A percentile compares a stretch with the other conserved stretches of the same genome.
phyloP scores from a whole-genome alignment of 2,329 filamentous ascomycete genomes.

The Ascocoryne sarcoides region DNA sequence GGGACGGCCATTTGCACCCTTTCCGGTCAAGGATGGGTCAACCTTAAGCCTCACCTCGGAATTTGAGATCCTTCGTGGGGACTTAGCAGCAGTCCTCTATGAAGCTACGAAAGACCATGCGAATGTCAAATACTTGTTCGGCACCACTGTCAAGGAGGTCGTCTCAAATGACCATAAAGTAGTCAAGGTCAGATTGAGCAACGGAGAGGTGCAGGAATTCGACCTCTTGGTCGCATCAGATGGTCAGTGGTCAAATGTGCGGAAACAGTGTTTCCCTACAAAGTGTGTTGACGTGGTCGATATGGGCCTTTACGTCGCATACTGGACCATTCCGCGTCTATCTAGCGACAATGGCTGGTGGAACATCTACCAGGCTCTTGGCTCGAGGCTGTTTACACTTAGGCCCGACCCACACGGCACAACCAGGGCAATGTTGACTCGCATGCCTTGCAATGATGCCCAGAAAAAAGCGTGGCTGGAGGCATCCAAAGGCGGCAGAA shows the following conservation, averaged over 20 bases:
- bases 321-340: conserved; percentile 21
- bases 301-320: conserved; percentile 27
- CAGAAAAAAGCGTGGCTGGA: conserved; percentile 9
- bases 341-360: conserved; percentile 7
- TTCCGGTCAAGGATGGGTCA: conserved; percentile 27
- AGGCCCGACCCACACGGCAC: conserved; percentile 4
- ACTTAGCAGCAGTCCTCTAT: conserved; percentile 33
- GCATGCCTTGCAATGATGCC: background rate
- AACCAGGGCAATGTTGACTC: conserved; percentile 3
- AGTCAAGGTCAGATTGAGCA: conserved; percentile 34
- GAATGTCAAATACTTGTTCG: conserved; percentile 27
- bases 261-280: conserved; percentile 31
- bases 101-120: conserved; percentile 26
- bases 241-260: conserved; percentile 41
- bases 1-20: conserved; percentile 20
- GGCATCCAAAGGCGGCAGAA: conserved; percentile 21
- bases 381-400: conserved; percentile 1
- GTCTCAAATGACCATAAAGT: conserved; percentile 11
- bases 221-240: conserved; percentile 47
- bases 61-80: conserved; percentile 37
- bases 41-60: conserved; percentile 35
- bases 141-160: conserved; percentile 15
- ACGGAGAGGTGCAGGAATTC: conserved; percentile 34
- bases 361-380: conserved; percentile 5
- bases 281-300: conserved; percentile 8